Base-by-base conservation (phyloP, 176 grass and related monocot species). In the Zea luxurians region DNA sequence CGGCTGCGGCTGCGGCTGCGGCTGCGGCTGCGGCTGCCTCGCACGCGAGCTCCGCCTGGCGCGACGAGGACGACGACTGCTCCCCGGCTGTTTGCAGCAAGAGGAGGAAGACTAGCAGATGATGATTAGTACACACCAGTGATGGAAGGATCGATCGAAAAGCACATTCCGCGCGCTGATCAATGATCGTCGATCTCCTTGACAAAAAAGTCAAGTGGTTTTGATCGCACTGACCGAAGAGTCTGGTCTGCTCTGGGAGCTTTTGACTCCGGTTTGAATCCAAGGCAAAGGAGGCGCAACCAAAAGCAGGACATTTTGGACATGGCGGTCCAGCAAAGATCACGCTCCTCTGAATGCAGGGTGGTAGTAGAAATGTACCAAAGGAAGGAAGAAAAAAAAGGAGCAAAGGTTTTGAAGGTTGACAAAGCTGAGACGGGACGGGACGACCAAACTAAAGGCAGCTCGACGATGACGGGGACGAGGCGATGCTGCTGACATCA, bases 31-130 rank as follows among this genome's bases (percentile, higher is more conserved):
- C n/a, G 0, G 59, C 62, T 0, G 70, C 80, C 4, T 92, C 89
- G 36, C 82, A 81, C 36, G 86, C 68, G 36, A 76, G 71, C 0
- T 88, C 48, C 27, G 27, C 27, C 44, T 84, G 13, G 7, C 64
- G 47, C 35, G 77, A 68, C 48, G 48, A 80, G 35, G 8, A 50
- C 66, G 83, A 78, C 17, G 42, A 67, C 79, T 85, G 81, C 73
- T 83, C 84, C 67, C 84, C 92, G 9, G 71, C 3, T 35, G 62
- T 88, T 71, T 82, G 82, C 78, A 82, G 88, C 83, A 99, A 99
- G 89, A 88, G 88, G 92, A 96, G 92, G 87, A 99, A 89, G 88
- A 86, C 91, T 62, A 91, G 79, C 90, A 88, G 68, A 85, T 96
- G 72, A 89, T 74, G 27, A 27, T 27, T 27, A 27, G 27, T 27